These are phyloP conservation scores for Tuber borchii DNA, from an alignment of 495 filamentous ascomycete species.

Conservation along the genomic window DNA sequence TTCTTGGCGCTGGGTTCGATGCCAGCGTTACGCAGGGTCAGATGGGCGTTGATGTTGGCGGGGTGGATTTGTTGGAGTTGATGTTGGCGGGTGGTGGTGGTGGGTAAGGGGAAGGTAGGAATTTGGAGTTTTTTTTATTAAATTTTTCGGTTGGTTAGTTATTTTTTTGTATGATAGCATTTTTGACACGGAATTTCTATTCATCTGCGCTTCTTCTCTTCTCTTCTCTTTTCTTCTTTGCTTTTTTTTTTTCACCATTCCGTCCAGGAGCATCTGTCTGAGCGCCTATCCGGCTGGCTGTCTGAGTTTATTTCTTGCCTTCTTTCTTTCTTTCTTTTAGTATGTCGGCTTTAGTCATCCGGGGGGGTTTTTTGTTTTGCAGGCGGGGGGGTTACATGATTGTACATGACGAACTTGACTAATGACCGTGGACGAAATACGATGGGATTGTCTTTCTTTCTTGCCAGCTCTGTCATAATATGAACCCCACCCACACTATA, in stretches of 20 bases:
- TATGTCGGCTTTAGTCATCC: not conserved
- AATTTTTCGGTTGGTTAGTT: not conserved
- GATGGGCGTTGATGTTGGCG: conserved; percentile 38
- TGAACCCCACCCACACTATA: not conserved
- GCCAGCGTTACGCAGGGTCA: conserved; percentile 34
- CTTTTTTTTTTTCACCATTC: not conserved
- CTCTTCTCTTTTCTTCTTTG: not conserved
- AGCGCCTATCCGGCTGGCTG: not conserved
- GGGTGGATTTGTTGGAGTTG: conserved; percentile 35
- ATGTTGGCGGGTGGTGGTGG: conserved; percentile 22
- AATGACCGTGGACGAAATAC: not conserved
- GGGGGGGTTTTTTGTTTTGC: not conserved
- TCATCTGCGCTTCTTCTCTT: not conserved
- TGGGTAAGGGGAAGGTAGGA: not conserved
- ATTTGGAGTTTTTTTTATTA: not conserved
- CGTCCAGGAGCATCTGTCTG: not conserved
- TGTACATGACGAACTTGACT: not conserved
- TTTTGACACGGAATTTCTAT: not conserved
- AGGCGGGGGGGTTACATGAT: not conserved
- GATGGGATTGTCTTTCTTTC: not conserved
- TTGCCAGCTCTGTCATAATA: not conserved
- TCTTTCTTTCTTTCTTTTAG: not conserved
- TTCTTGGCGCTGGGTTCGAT: conserved; percentile 33
- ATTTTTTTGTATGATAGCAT: not conserved
- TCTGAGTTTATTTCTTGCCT: not conserved